Conservation (phyloP, 1,139 yeast species). For the Debaryomycetaceae sp. region DNA sequence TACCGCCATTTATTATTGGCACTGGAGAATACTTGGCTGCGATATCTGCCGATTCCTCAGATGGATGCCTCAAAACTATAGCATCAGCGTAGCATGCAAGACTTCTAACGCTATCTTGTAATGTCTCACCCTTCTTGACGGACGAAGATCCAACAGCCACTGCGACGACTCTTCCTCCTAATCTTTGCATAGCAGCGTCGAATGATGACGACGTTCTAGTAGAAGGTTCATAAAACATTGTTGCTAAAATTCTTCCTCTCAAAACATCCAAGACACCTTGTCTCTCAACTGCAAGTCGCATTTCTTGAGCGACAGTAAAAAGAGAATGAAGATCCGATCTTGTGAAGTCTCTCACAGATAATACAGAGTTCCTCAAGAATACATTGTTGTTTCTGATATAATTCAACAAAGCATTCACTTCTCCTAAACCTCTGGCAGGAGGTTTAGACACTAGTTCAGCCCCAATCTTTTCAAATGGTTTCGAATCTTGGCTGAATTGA, state of each 20-base stretch:
- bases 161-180: slow-evolving; percentile 95
- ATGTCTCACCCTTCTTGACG: slow-evolving; percentile 95
- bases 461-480: slow-evolving; percentile 57
- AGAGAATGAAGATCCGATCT: slow-evolving; percentile 88
- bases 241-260: slow-evolving; percentile 87
- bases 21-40: slow-evolving; percentile 97
- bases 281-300: slow-evolving; percentile 96
- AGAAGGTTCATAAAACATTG: slow-evolving; percentile 97
- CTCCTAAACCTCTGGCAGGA: slow-evolving; percentile 61
- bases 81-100: slow-evolving; percentile 97
- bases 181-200: slow-evolving; percentile 99
- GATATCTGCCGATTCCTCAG: slow-evolving; percentile 83
- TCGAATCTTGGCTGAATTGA: slow-evolving; percentile 24
- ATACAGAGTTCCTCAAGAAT: slow-evolving; percentile 80
- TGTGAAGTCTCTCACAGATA: slow-evolving; percentile 82
- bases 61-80: slow-evolving; percentile 94
- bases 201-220: slow-evolving; percentile 95
- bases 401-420: slow-evolving; percentile 73
- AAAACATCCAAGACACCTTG: slow-evolving; percentile 89
- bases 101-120: slow-evolving; percentile 94
- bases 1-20: slow-evolving; percentile 97
- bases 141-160: slow-evolving; percentile 83
- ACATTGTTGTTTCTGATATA: slow-evolving; percentile 81
- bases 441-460: slow-evolving; percentile 73
- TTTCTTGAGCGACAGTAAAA: slow-evolving; percentile 96